Evolutionary conservation across 176 grass and related monocot genomes (phyloP).

Genomic region (Secale cereale): DNA sequence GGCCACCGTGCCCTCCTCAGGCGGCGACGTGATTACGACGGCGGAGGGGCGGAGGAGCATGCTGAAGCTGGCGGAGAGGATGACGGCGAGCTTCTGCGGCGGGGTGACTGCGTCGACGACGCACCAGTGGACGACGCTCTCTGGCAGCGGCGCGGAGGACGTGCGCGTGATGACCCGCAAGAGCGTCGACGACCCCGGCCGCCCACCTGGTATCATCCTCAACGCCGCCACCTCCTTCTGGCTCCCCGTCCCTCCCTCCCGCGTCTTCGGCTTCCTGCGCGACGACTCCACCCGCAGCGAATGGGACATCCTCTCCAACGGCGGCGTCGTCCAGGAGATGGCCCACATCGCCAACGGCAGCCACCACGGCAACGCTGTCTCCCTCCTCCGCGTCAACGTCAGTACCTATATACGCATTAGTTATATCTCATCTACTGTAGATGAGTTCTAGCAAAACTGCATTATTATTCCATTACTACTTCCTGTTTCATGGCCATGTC

Average conservation of each 20-base stretch:
- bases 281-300: constrained; percentile 67
- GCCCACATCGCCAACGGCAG: constrained; percentile 73
- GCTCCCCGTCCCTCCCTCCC: constrained; percentile 49
- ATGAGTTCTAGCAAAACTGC: too few species aligned
- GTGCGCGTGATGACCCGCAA: constrained; percentile 78
- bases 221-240: constrained; percentile 88
- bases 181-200: constrained; percentile 75
- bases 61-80: constrained; percentile 75
- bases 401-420: not conserved
- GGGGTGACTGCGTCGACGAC: constrained; percentile 73
- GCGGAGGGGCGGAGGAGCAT: constrained; percentile 69
- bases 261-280: constrained; percentile 75
- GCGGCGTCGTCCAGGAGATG: constrained; percentile 79
- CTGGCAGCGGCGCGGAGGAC: constrained; percentile 62
- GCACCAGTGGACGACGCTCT: constrained; percentile 78
- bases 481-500: not conserved
- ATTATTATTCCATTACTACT: not conserved
- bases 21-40: constrained; percentile 48
- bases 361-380: constrained; percentile 77
- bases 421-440: too few species aligned
- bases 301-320: constrained; percentile 88
- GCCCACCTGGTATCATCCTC: constrained; percentile 72
- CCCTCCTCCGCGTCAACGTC: constrained; percentile 77
- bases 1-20: constrained; percentile 33
- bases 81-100: constrained; percentile 78